Base-by-base conservation (phyloP, 2,329 filamentous ascomycete genomes). In the Diaporthe ampelina region DNA sequence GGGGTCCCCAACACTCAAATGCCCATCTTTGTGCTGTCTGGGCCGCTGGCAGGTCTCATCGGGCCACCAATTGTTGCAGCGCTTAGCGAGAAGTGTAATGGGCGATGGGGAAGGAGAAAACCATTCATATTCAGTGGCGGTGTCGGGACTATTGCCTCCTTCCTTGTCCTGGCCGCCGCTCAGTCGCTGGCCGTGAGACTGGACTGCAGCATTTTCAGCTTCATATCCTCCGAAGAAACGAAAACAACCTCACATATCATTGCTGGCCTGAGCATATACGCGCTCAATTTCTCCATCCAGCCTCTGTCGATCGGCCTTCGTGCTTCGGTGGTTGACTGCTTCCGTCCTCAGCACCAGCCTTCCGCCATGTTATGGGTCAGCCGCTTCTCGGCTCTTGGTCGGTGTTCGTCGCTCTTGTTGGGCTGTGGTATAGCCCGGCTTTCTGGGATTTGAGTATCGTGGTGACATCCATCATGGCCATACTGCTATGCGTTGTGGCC, bases 341-440 rank as follows among this genome's bases (percentile, higher is more conserved):
- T 67, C 29, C 29, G 13, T 26, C 63, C 63, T 9, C 45, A 52
- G 8, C 45, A 67, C 10, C 63, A 67, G 29, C 63, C 63, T 9
- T 67, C 63, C 8, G 63, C 63, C 0, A 67, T 67, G 63, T n/a
- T 67, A 21, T 67, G 63, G 63, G 63, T 67, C 45, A 67, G 63
- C 29, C 45, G 63, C 15, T 67, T 52, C 63, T 67, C 63, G 7
- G 45, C 63, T 8, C 63, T 67, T 29, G 63, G 4, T 67, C 63
- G 19, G 63, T 67, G 9, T 67, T 67, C 3, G 63, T 67, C 29
- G 63, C 63, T 24, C 45, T 67, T 15, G 45, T 37, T 11, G 63
- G 63, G 45, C 32, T 67, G 7, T 29, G 43, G 7, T 67, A 67
- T n/a, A 52, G 63, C n/a, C 63, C 45, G 5, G 63, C 63, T 6